These are phyloP conservation scores for Aspergillus baeticus DNA, from an alignment of 495 filamentous ascomycete genomes.

Conservation along the genomic window DNA sequence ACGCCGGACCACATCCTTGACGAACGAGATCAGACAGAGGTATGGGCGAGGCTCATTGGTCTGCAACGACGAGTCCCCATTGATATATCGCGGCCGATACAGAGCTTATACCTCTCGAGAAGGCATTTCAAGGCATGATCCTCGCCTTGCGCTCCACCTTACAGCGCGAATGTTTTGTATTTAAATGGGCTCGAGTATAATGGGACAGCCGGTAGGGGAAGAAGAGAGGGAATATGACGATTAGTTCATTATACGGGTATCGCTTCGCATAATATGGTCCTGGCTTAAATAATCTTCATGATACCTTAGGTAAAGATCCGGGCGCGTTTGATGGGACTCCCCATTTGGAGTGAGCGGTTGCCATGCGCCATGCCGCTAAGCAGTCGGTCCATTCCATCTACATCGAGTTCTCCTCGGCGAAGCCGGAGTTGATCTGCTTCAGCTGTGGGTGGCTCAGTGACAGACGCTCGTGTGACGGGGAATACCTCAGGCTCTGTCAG, in stretches of 20 bases:
- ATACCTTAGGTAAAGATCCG: constrained; percentile 38
- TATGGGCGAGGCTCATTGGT: constrained; percentile 9
- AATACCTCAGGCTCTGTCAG: constrained; percentile 30
- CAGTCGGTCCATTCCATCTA: constrained; percentile 52
- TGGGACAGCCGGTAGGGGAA: constrained; percentile 6
- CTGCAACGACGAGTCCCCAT: constrained; percentile 15
- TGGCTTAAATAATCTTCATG: constrained; percentile 12
- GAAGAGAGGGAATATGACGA: constrained; percentile 7
- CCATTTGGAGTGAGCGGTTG: constrained; percentile 31
- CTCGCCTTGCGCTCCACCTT: constrained; percentile 61
- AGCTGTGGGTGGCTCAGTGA: constrained; percentile 21
- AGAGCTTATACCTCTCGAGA: constrained; percentile 50
- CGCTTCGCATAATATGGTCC: constrained; percentile 7
- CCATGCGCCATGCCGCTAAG: constrained; percentile 45
- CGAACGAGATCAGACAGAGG: constrained; percentile 1
- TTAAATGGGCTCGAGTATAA: constrained; percentile 6
- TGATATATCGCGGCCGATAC: constrained; percentile 60
- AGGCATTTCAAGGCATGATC: constrained; percentile 53
- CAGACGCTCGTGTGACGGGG: constrained; percentile 3
- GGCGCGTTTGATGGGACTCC: constrained; percentile 41
- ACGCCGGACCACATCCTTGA: background rate
- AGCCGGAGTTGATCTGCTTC: constrained; percentile 46
- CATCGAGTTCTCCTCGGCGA: constrained; percentile 46
- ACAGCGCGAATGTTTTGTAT: constrained; percentile 39
- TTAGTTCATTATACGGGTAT: constrained; percentile 26